Evolutionary conservation across 2,329 filamentous ascomycete genomes (phyloP), one percentile per base, ranked within the genome.

Genomic region (Alternaria metachromatica): DNA sequence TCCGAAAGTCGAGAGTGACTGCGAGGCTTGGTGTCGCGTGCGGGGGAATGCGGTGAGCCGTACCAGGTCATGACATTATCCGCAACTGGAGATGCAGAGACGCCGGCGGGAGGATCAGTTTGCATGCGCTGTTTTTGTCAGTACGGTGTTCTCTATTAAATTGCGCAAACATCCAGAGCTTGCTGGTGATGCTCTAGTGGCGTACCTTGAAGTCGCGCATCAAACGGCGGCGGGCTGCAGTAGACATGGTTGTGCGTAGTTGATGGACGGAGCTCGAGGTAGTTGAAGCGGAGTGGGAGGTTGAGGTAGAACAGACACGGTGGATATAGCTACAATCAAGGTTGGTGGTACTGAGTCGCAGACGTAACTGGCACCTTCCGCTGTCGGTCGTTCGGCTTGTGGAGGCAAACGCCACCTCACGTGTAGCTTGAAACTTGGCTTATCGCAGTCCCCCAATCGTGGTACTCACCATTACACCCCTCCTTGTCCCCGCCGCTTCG

Each of bases 171-270:
- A n/a, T 45, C 46, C 44, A 43, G 21, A 53, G 48, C 58, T 61
- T 51, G 55, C 26, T 54, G 54, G 53, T 57, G 30, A 58, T 51
- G 46, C 57, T 58, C 43, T 45, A 64, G 73, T 72, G 70, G 78
- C 88, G 64, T 81, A 96, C 94, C 92, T 98, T 98, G 88, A 98
- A 98, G 86, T 98, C 96, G 81, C 96, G 92, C 96, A 99, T 98
- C 81, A 99, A 86, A 80, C 96, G 93, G 80, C 96, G 92, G 80
- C 96, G 92, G 72, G 96, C 96, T 72, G 95, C 92, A 68, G 96
- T 98, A 76, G 95, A 98, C 95, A 93, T 94, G 48, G 43, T 57
- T 45, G 18, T 15, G 30, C 18, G 20, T 5, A 37, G 26, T n/a
- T 54, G 26, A 43, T 33, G 48, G 13, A 30, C 12, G 33, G 10